Evolutionary conservation across 768 basidiomycete species (phyloP).

Genomic region (Calocybe cyanea): DNA sequence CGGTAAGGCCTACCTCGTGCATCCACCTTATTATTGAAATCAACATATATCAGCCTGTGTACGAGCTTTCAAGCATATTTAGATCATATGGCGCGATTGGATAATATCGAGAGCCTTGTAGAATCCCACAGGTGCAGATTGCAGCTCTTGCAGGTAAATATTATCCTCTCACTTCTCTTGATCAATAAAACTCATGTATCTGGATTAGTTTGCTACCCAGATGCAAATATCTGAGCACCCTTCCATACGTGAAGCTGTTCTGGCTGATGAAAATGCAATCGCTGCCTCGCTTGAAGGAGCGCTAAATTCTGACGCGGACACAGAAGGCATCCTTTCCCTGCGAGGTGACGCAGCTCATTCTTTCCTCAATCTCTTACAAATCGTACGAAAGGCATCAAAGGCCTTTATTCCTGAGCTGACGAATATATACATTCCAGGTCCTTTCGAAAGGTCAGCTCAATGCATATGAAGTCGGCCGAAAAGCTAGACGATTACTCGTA

Average conservation of each 20-base stretch:
- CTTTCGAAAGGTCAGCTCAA: slow-evolving; percentile 14
- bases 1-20: slow-evolving; percentile 2
- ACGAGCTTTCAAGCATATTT: slow-evolving; percentile 13
- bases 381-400: slow-evolving; percentile 4
- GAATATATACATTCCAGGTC: slow-evolving; percentile 1
- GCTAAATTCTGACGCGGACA: slow-evolving; percentile 13
- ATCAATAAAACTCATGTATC: neutral
- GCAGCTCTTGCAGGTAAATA: slow-evolving; percentile 15
- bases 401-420: neutral
- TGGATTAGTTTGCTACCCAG: slow-evolving; percentile 9
- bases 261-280: slow-evolving; percentile 16
- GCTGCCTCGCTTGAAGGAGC: slow-evolving; percentile 12
- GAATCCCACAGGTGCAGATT: slow-evolving; percentile 15
- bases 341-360: slow-evolving; percentile 14
- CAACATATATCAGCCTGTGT: slow-evolving; percentile 5
- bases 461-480: slow-evolving; percentile 9
- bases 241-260: slow-evolving; percentile 13
- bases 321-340: slow-evolving; percentile 10
- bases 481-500: slow-evolving; percentile 15
- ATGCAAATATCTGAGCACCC: slow-evolving; percentile 16
- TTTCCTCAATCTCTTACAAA: slow-evolving; percentile 19
- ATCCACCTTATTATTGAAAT: neutral
- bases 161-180: too few species aligned
- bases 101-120: slow-evolving; percentile 12
- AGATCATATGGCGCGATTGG: slow-evolving; percentile 10